Base-by-base conservation (phyloP, 306 rosid species). In the Castanea sativa region DNA sequence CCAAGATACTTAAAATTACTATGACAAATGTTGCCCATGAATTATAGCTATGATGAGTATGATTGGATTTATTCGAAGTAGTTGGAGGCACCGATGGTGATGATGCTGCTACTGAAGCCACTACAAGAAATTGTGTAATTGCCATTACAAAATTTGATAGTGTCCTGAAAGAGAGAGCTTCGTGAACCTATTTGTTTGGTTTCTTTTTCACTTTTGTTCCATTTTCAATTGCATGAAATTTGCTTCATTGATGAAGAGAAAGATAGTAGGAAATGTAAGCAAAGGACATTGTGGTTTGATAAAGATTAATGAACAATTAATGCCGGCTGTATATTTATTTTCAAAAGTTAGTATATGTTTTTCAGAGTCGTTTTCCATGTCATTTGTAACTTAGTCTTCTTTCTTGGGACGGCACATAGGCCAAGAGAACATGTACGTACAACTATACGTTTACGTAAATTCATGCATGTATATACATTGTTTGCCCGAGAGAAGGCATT, bases 351-450 rank as follows among this genome's bases (percentile, higher is more conserved):
- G 55, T 32, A 32, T 67, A 9, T 60, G 51, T 56, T 76, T 76
- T 74, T 69, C 76, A 13, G 56, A 74, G 41, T 45, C 15, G 59
- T 8, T 56, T 15, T 18, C 23, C 45, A 61, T 41, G 63, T 72
- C 56, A 51, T 38, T 81, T 81, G 59, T 13, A 29, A 79, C 80
- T 79, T 72, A 3, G 72, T 33, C 27, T 33, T 30, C 71, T 67
- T 45, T 61, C 80, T 79, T 74, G 14, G 88, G 89, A 71, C 88
- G 89, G 88, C 89, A 81, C 73, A 79, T 76, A 79, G 71, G 83
- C 84, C 88, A 85, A 79, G 16, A 27, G 15, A 5, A 4, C 69
- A 59, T 59, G 69, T 23, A 59, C 15, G 6, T 45, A 45, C 53
- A 45, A 9, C 53, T 12, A 45, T 12, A 10, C 1, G 4, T 45